Base-by-base conservation (phyloP, 257 asterid genomes). In the Plantago elongata region DNA sequence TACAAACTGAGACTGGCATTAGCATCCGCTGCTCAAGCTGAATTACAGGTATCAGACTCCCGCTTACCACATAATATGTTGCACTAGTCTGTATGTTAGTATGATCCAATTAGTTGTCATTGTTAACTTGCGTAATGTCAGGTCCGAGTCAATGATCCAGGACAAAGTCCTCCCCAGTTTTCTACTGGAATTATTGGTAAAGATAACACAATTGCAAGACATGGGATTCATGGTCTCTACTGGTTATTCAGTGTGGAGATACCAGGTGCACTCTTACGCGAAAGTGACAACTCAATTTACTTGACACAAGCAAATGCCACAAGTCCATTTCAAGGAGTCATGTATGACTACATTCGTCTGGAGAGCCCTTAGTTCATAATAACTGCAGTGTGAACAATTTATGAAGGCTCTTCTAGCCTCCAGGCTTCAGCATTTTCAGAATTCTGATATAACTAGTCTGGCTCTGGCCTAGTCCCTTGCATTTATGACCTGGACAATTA, bases 191-290 rank as follows among this genome's bases (percentile, higher is more conserved):
- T 86, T 59, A 81, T 87, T 27, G 97, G 97, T 22, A 86, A 83
- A 64, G 94, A 89, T 64, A 89, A 89, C 27, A 77, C 95, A 13
- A 83, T 87, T 7, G 94, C 95, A 1, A 81, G 97, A 11, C 95
- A 87, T 51, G 97, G 95, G 34, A 81, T 81, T 62, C 97, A 87
- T 63, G 97, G 97, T 0, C 70, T 89, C 3, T 81, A 87, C 50
- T 78, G 95, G 92, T 71, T 89, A 5, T 83, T 78, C 70, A 75
- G 14, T 64, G 81, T 84, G 69, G 87, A 79, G 16, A 64, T 87
- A 29, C 61, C 60, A 29, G 77, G 80, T 1, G 37, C 60, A 58
- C 15, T 50, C 49, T 70, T 89, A 9, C 77, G 47, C 14, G 0
- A 75, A 57, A 92, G 90, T 16, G 80, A 57, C 7, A 87, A 89